Conservation (phyloP, 164 flowering plant species). For the Berberis vulgaris region DNA sequence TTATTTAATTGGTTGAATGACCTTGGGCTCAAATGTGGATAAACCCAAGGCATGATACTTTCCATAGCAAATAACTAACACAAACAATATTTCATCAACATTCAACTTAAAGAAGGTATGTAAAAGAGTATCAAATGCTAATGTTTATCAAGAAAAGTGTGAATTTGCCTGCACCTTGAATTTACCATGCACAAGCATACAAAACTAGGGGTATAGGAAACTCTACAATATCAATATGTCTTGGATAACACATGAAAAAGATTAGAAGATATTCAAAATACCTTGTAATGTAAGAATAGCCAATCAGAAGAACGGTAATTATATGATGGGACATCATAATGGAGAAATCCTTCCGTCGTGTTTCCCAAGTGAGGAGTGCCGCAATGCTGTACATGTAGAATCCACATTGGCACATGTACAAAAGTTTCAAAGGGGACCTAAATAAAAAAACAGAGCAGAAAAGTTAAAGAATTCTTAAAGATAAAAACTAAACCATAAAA, state of each 20-base stretch:
- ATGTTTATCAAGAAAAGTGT: too few relatives aligned
- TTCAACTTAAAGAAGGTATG: too few relatives aligned
- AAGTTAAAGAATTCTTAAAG: background rate
- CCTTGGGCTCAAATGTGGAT: too few relatives aligned
- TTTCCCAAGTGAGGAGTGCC: conserved; percentile 85
- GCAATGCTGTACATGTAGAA: conserved; percentile 77
- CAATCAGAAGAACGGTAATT: conserved; percentile 65
- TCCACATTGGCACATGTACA: conserved; percentile 94
- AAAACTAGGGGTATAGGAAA: too few relatives aligned
- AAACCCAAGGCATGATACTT: too few relatives aligned
- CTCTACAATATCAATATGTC: too few relatives aligned
- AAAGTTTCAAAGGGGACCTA: conserved; percentile 62
- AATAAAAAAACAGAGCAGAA: conserved; percentile 8
- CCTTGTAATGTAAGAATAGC: conserved; percentile 18
- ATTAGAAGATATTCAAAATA: conserved; percentile 7
- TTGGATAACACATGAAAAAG: background rate
- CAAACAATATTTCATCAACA: too few relatives aligned
- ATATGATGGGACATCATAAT: conserved; percentile 98
- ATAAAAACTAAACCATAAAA: background rate
- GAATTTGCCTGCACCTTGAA: too few relatives aligned
- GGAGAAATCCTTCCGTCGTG: conserved; percentile 84
- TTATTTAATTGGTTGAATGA: too few relatives aligned
- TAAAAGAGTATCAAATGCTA: too few relatives aligned
- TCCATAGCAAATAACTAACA: too few relatives aligned
- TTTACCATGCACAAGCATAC: too few relatives aligned